Conservation (phyloP, 225 moss, liverwort and hornwort species). For the Bryoerythrophyllum caledonicum region DNA sequence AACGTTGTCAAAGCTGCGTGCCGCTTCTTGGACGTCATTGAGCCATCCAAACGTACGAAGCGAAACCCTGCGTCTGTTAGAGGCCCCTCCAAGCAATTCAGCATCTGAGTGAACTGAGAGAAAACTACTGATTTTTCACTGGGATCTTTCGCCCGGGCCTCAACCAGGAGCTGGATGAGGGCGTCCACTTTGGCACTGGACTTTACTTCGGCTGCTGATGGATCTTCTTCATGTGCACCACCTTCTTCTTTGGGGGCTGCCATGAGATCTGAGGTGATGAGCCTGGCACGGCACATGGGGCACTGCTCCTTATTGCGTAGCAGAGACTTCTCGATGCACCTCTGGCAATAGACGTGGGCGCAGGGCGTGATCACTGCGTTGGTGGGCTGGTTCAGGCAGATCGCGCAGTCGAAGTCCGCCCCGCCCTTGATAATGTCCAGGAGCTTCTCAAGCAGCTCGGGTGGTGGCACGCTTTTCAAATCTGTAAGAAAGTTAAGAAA, state of each 20-base stretch:
- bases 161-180: slow-evolving; percentile 45
- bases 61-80: slow-evolving; percentile 49
- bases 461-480: slow-evolving; percentile 40
- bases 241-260: slow-evolving; percentile 51
- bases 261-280: slow-evolving; percentile 52
- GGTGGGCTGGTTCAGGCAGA: slow-evolving; percentile 58
- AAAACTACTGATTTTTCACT: slow-evolving; percentile 60
- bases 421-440: slow-evolving; percentile 53
- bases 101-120: slow-evolving; percentile 58
- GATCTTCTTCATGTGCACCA: slow-evolving; percentile 13
- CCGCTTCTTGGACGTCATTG: slow-evolving; percentile 55
- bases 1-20: slow-evolving; percentile 40
- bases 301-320: slow-evolving; percentile 58
- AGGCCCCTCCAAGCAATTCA: slow-evolving; percentile 51
- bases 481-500: slow-evolving; percentile 23
- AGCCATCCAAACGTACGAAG: slow-evolving; percentile 56
- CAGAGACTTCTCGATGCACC: slow-evolving; percentile 57
- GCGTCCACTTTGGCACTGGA: slow-evolving; percentile 59
- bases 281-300: slow-evolving; percentile 54
- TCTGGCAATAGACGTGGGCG: slow-evolving; percentile 60
- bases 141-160: slow-evolving; percentile 44
- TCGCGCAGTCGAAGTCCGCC: slow-evolving; percentile 66
- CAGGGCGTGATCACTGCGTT: slow-evolving; percentile 62
- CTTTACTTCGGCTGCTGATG: slow-evolving; percentile 18
- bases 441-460: slow-evolving; percentile 58